phyloP scores from a whole-genome alignment of 495 filamentous ascomycete genomes.

The Lentithecium fluviatile region DNA sequence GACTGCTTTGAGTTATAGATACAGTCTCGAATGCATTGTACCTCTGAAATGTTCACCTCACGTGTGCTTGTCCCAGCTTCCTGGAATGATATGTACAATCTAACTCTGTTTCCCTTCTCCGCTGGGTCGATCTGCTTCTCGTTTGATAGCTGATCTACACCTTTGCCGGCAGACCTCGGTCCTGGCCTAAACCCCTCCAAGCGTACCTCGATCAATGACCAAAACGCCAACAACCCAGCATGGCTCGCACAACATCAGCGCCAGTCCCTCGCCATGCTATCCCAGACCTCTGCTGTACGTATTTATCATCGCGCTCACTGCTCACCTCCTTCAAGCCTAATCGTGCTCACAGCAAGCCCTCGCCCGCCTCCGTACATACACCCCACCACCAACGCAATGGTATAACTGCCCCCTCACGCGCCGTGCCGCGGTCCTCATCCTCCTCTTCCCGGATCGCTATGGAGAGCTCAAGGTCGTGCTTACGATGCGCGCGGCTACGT shows the following conservation, averaged over 20 bases:
- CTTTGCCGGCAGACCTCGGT: slow-evolving; percentile 10
- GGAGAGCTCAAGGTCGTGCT: slow-evolving; percentile 81
- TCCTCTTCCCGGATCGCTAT: slow-evolving; percentile 75
- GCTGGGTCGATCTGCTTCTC: neutral
- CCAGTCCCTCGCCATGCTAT: slow-evolving; percentile 19
- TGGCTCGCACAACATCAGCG: slow-evolving; percentile 2
- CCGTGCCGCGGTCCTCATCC: slow-evolving; percentile 77
- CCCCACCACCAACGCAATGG: slow-evolving; percentile 59
- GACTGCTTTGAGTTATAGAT: slow-evolving; percentile 30
- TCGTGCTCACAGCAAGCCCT: slow-evolving; percentile 52
- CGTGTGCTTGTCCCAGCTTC: too few species aligned
- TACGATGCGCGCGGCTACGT: slow-evolving; percentile 75
- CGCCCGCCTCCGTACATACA: slow-evolving; percentile 69
- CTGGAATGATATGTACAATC: too few species aligned
- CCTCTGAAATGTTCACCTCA: neutral
- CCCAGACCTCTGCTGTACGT: slow-evolving; percentile 25
- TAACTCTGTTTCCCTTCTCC: too few species aligned
- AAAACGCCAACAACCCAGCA: neutral
- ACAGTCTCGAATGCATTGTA: slow-evolving; percentile 15
- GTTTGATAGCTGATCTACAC: too few species aligned
- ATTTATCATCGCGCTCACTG: too few species aligned
- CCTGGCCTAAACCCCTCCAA: slow-evolving; percentile 19
- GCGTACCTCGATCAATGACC: slow-evolving; percentile 1
- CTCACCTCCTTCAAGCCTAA: slow-evolving; percentile 6
- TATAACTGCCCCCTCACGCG: slow-evolving; percentile 66